Percentiles rank a stretch among this genome's conserved stretches.
phyloP scores from a whole-genome alignment of 2,329 filamentous ascomycete species.

The Coniochaeta prunicola region DNA sequence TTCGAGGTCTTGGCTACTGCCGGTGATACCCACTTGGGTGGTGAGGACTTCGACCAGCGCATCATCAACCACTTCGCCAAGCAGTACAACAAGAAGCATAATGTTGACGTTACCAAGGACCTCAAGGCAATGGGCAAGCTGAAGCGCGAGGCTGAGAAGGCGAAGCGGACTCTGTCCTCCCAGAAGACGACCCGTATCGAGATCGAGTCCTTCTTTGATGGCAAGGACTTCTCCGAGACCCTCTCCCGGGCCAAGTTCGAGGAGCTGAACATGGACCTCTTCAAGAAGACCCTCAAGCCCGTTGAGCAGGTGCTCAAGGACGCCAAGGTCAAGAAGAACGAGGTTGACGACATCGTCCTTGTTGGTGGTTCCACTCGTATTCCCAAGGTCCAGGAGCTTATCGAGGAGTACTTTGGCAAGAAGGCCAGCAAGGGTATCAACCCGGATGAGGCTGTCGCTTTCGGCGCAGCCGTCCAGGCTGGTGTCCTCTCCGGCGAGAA shows the following conservation, averaged over 20 bases:
- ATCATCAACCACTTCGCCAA: slow-evolving; percentile 96
- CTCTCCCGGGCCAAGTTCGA: slow-evolving; percentile 98
- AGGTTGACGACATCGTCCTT: slow-evolving; percentile 93
- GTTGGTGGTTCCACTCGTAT: slow-evolving; percentile 99
- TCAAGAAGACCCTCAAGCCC: slow-evolving; percentile 98
- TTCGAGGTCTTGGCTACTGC: slow-evolving; percentile 93
- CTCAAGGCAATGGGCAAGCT: slow-evolving; percentile 98
- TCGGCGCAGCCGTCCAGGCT: slow-evolving; percentile 93
- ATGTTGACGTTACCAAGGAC: slow-evolving; percentile 87
- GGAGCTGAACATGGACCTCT: slow-evolving; percentile 96
- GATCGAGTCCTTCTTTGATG: slow-evolving; percentile 94
- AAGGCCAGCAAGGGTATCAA: slow-evolving; percentile 99
- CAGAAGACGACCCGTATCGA: slow-evolving; percentile 92
- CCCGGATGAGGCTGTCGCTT: slow-evolving; percentile 97
- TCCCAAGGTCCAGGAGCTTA: slow-evolving; percentile 89
- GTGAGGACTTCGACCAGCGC: slow-evolving; percentile 98
- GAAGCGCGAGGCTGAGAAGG: slow-evolving; percentile 99
- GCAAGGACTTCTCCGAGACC: slow-evolving; percentile 97
- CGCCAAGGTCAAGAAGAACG: slow-evolving; percentile 91
- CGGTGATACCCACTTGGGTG: slow-evolving; percentile 95
- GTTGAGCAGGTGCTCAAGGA: slow-evolving; percentile 99
- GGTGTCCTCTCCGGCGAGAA: slow-evolving; percentile 89
- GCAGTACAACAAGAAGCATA: slow-evolving; percentile 98
- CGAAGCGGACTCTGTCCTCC: slow-evolving; percentile 94
- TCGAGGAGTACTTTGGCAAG: slow-evolving; percentile 96